Conservation (phyloP, 352 stramenopile genomes). For the Blastocystis sp. region DNA sequence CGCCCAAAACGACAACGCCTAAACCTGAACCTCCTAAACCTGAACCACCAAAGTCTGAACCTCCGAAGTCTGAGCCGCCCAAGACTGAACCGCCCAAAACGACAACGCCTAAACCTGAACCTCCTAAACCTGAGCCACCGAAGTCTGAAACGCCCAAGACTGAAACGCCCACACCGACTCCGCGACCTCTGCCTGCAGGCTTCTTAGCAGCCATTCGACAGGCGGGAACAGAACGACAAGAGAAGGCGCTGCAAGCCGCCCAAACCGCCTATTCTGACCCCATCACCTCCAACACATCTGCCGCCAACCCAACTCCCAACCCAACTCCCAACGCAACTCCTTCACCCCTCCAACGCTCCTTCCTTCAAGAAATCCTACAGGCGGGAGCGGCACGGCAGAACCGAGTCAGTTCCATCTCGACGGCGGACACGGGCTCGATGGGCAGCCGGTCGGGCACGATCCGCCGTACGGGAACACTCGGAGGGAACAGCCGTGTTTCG, state of each 20-base stretch:
- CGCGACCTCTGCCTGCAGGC: background rate
- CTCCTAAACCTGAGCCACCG: background rate
- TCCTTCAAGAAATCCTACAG: background rate
- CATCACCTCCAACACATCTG: too few relatives aligned
- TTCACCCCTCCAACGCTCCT: background rate
- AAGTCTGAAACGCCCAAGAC: background rate
- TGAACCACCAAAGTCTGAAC: background rate
- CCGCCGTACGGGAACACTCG: conserved; percentile 28
- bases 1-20: too few relatives aligned
- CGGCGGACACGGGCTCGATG: background rate
- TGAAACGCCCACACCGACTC: background rate
- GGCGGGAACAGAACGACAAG: conserved; percentile 3
- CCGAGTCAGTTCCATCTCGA: background rate
- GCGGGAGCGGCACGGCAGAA: background rate
- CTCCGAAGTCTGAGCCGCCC: background rate
- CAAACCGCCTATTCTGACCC: background rate
- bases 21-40: background rate
- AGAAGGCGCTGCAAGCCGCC: background rate
- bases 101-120: background rate
- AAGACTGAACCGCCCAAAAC: background rate
- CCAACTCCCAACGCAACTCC: background rate
- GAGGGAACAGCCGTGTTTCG: background rate
- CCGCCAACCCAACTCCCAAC: background rate
- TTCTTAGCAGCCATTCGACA: conserved; percentile 11
- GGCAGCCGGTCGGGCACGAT: conserved; percentile 15